Evolutionary conservation across 345 rosid species (phyloP).

Genomic region (Populus tremula): DNA sequence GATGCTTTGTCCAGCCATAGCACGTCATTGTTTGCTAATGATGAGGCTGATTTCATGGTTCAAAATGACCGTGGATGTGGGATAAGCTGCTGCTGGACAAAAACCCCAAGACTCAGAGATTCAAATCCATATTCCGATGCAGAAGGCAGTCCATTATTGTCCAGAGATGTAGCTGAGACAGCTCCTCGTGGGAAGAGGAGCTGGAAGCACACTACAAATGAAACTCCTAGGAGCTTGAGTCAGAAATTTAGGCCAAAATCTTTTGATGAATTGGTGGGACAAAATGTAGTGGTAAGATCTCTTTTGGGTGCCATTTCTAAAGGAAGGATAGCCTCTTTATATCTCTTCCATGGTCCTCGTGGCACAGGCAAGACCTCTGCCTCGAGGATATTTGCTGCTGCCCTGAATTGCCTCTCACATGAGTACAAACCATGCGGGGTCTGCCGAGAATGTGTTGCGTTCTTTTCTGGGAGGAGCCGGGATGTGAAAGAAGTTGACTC

Average conservation of each 20-base stretch:
- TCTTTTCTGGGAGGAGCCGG: constrained; percentile 66
- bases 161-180: constrained; percentile 35
- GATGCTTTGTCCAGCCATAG: constrained; percentile 49
- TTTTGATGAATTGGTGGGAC: constrained; percentile 84
- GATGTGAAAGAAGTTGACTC: constrained; percentile 79
- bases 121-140: constrained; percentile 57
- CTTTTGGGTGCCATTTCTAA: constrained; percentile 70
- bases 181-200: constrained; percentile 22
- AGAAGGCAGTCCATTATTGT: constrained; percentile 69
- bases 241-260: constrained; percentile 75
- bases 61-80: constrained; percentile 57
- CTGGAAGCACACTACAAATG: constrained; percentile 33
- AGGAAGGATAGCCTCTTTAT: constrained; percentile 67
- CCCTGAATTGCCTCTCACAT: constrained; percentile 76
- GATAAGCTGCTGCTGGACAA: constrained; percentile 79
- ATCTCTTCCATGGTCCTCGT: constrained; percentile 91
- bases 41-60: constrained; percentile 42
- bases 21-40: constrained; percentile 44
- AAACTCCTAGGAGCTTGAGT: constrained; percentile 61
- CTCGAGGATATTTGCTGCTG: constrained; percentile 84
- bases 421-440: constrained; percentile 81
- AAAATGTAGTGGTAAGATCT: constrained; percentile 68
- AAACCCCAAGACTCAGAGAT: constrained; percentile 67
- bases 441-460: constrained; percentile 69
- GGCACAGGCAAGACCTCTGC: constrained; percentile 94